Evolutionary conservation across 2,329 filamentous ascomycete species (phyloP), one percentile per base, ranked within the genome.

Genomic region (Podosphaera xanthii): DNA sequence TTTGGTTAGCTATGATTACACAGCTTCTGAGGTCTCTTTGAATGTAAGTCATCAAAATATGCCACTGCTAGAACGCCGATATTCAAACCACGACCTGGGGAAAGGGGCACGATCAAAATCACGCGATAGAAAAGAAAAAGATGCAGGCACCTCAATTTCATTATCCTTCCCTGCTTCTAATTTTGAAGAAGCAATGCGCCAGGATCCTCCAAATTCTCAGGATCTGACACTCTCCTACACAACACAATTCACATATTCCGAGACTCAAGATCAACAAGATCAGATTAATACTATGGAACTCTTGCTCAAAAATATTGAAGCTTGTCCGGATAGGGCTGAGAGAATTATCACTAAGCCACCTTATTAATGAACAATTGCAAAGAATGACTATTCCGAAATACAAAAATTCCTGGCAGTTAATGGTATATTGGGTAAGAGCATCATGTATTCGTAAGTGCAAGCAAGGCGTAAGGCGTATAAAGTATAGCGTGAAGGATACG

Each of bases 1-100:
- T 69, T 78, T 87, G 74, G 77, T 84, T 62, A 86, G 82, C 71
- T 84, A 82, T 63, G 83, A 86, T 60, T 76, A 79, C 63, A 78
- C 78, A 52, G 75, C 79, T n/a, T 85, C 82, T 5, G 83, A 87
- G 66, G 71, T 80, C 30, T 84, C 80, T 46, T 82, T 79, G 68
- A 80, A 79, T 46, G 64, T 64, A 14, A 59, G 56, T 7, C 63
- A 65, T 48, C 63, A 64, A 38, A 63, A 63, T 34, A 22, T 60
- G 34, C 48, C 62, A 12, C 40, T 54, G 5, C 60, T 64, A 58
- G 66, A 67, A 61, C 62, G 66, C 30, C 65, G 64, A 3, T 63
- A 52, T 4, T 69, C 67, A 34, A 60, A 65, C 35, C 65, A 62
- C 22, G 66, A 63, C 40, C 60, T 64, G 3, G 62, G 62, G 14